Conservation (phyloP, 441 rosid genomes). For the Euphorbia celastroides region DNA sequence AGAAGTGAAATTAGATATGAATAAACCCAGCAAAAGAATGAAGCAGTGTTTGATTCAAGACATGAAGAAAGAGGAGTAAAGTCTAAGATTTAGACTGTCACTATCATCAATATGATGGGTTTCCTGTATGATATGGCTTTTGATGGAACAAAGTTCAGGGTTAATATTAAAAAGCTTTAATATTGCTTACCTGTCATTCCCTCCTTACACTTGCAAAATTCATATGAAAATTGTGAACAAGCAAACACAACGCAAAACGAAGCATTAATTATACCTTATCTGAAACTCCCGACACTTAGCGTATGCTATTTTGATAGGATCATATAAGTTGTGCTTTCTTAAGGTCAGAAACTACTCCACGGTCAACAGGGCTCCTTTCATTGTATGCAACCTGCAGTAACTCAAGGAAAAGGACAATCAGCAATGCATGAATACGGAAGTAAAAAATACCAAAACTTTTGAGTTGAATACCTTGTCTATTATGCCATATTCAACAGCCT, state of each 20-base stretch:
- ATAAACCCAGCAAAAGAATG: background rate
- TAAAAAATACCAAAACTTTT: background rate
- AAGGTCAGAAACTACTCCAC: slow-evolving; percentile 71
- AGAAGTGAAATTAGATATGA: background rate
- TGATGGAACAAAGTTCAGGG: no score
- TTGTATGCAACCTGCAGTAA: slow-evolving; percentile 61
- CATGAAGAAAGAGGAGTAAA: background rate
- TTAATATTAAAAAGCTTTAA: no score
- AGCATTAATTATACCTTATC: slow-evolving; percentile 19
- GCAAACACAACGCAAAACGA: no score
- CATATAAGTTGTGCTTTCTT: slow-evolving; percentile 49
- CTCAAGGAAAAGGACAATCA: slow-evolving; percentile 8
- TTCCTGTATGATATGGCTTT: no score
- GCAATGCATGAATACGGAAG: background rate
- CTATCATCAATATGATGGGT: background rate
- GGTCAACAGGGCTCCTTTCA: slow-evolving; percentile 52
- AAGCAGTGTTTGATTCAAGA: background rate
- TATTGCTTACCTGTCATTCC: no score
- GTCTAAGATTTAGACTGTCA: background rate
- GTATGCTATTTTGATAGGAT: slow-evolving; percentile 7
- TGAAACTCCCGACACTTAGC: slow-evolving; percentile 12
- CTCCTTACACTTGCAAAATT: no score
- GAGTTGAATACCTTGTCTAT: slow-evolving; percentile 60
- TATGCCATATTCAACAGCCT: slow-evolving; percentile 92
- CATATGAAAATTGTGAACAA: no score